A percentile compares a stretch with the other conserved stretches of the same genome.
Evolutionary conservation across 2,329 filamentous ascomycete genomes (phyloP).

Genomic region (Stachybotrys chartarum): DNA sequence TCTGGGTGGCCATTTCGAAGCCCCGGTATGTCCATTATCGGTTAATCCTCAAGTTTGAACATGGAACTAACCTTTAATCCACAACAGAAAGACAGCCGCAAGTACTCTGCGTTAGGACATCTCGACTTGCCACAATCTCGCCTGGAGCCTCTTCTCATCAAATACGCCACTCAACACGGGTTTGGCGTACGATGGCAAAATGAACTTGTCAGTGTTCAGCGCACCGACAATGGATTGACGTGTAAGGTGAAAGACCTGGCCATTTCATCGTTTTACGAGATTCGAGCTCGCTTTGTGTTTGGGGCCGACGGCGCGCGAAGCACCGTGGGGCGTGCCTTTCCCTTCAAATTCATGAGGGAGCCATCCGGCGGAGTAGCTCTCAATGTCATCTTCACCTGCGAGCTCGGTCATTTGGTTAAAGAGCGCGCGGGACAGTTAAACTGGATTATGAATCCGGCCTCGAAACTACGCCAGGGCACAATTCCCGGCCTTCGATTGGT

Average conservation of each 20-base stretch:
- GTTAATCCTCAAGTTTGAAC: no score
- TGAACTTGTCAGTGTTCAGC: constrained; percentile 16
- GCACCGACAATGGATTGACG: constrained; percentile 16
- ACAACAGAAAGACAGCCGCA: background rate
- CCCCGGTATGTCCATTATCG: background rate
- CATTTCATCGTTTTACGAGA: constrained; percentile 26
- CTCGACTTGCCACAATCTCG: constrained; percentile 38
- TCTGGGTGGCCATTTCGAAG: background rate
- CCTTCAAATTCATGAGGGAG: constrained; percentile 36
- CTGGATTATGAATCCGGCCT: constrained; percentile 50
- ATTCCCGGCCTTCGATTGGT: constrained; percentile 49
- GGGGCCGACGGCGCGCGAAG: constrained; percentile 43
- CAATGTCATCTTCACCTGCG: constrained; percentile 35
- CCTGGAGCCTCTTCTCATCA: constrained; percentile 32
- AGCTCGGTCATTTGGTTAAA: constrained; percentile 41
- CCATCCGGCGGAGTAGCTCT: constrained; percentile 28
- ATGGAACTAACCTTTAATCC: background rate
- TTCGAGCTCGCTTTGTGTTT: constrained; percentile 46
- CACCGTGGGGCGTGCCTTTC: constrained; percentile 27
- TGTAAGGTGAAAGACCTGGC: constrained; percentile 26
- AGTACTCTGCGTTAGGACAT: constrained; percentile 30
- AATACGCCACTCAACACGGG: constrained; percentile 25
- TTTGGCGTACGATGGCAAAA: constrained; percentile 30
- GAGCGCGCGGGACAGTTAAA: constrained; percentile 51
- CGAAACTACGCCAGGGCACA: constrained; percentile 44